Percentiles rank a stretch among this genome's conserved stretches.
Conservation (phyloP, 805 yeast genomes). For the Metschnikowia arizonensis region DNA sequence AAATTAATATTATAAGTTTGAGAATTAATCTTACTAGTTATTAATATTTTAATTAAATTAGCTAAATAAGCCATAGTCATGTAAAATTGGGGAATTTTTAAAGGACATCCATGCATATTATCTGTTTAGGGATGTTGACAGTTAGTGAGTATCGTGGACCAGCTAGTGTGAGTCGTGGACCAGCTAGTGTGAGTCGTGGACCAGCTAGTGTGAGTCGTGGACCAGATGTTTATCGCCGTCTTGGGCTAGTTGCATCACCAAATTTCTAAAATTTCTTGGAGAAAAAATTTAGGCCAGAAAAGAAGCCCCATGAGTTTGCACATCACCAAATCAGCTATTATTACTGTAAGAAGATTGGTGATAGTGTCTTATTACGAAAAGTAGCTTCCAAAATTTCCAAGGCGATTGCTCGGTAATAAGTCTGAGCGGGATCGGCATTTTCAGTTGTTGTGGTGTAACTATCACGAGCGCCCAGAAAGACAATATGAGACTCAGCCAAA, state of each 20-base stretch:
- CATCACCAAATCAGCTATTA: slow-evolving; percentile 18
- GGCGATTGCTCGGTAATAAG: slow-evolving; percentile 10
- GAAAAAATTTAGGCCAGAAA: slow-evolving; percentile 12
- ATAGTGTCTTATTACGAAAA: slow-evolving; percentile 9
- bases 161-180: no score
- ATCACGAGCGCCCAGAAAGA: slow-evolving; percentile 4
- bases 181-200: no score
- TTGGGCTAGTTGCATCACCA: neutral
- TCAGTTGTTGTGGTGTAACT: neutral
- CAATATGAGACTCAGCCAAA: slow-evolving; percentile 12
- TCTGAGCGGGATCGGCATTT: neutral
- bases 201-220: no score
- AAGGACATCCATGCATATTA: no score
- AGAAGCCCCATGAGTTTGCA: slow-evolving; percentile 9
- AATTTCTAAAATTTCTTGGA: neutral
- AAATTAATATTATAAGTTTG: no score
- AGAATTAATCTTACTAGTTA: no score
- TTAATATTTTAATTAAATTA: no score
- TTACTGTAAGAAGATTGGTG: slow-evolving; percentile 10
- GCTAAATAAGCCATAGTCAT: no score
- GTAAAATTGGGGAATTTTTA: no score
- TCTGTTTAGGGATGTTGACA: no score
- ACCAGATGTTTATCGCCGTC: no score
- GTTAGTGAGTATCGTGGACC: no score
- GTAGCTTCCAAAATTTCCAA: slow-evolving; percentile 8